Percentiles rank a stretch among this genome's conserved stretches.
Conservation (phyloP, 1,139 yeast species). For the Saccharomyces hybrid region DNA sequence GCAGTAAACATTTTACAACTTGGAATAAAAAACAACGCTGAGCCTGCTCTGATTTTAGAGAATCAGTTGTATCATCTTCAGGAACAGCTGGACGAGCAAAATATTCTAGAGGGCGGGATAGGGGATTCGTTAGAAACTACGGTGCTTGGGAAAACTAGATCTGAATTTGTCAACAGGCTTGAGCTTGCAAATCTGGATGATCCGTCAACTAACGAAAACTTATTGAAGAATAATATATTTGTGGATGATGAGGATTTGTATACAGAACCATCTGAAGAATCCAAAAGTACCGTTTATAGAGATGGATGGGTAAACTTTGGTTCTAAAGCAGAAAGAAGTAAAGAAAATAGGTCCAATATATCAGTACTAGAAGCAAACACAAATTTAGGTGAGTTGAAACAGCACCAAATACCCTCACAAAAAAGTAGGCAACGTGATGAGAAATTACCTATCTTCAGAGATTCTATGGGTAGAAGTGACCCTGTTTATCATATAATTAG, state of each 20-base stretch:
- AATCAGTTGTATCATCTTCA: conserved; percentile 29
- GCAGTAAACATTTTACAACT: conserved; percentile 56
- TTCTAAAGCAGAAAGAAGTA: conserved; percentile 43
- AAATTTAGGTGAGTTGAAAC: conserved; percentile 16
- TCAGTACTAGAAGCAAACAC: background rate
- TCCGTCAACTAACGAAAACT: background rate
- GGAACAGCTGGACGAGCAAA: background rate
- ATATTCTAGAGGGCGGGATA: background rate
- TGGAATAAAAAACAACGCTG: conserved; percentile 55
- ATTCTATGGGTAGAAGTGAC: conserved; percentile 31
- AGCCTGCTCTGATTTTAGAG: conserved; percentile 53
- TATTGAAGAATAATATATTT: background rate
- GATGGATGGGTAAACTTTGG: conserved; percentile 49
- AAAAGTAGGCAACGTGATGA: conserved; percentile 21
- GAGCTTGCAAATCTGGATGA: background rate
- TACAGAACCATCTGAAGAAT: background rate
- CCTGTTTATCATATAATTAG: conserved; percentile 42
- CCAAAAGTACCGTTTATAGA: conserved; percentile 3
- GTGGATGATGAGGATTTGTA: background rate
- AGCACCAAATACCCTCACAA: conserved; percentile 32
- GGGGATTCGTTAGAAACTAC: background rate
- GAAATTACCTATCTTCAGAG: conserved; percentile 40
- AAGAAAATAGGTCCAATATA: conserved; percentile 46
- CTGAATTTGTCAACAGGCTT: background rate
- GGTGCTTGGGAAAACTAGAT: background rate